Percentiles rank a stretch among this genome's conserved stretches.
These are phyloP conservation scores for Neonectria sp. DNA, from an alignment of 2,329 filamentous ascomycete genomes.

Conservation along the genomic window DNA sequence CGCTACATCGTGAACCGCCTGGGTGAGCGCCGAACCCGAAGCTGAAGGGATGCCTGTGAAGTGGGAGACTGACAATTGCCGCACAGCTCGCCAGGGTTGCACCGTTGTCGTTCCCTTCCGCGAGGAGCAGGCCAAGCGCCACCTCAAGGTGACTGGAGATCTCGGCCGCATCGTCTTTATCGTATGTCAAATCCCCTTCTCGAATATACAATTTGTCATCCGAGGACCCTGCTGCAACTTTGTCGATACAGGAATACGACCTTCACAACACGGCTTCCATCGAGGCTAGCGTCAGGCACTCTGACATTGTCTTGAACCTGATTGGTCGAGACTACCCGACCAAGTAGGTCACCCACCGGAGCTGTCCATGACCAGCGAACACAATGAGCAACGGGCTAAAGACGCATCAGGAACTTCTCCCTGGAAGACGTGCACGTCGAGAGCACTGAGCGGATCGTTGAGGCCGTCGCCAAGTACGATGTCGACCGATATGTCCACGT, in stretches of 20 bases:
- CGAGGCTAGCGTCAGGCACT: slow-evolving; percentile 96
- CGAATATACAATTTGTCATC: not conserved
- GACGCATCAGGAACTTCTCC: slow-evolving; percentile 85
- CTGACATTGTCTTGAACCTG: slow-evolving; percentile 97
- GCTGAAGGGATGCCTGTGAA: slow-evolving; percentile 7
- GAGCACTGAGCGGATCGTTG: slow-evolving; percentile 90
- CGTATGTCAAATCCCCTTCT: slow-evolving; percentile 62
- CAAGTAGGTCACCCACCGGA: slow-evolving; percentile 71
- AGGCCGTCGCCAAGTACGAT: slow-evolving; percentile 97
- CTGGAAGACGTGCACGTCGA: slow-evolving; percentile 95
- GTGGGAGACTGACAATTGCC: slow-evolving; percentile 39
- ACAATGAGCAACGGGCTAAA: slow-evolving; percentile 38
- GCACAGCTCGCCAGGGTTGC: slow-evolving; percentile 88
- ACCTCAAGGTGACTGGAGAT: slow-evolving; percentile 96
- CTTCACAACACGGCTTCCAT: slow-evolving; percentile 95
- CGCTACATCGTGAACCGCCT: slow-evolving; percentile 98
- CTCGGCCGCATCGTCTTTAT: slow-evolving; percentile 91
- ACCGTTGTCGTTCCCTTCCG: slow-evolving; percentile 94
- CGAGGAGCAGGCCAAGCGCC: slow-evolving; percentile 98
- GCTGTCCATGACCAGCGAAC: not conserved
- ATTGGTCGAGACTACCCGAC: slow-evolving; percentile 96
- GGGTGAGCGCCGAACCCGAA: slow-evolving; percentile 62
- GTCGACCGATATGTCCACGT: slow-evolving; percentile 97
- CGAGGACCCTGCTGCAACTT: slow-evolving; percentile 36
- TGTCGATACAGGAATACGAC: slow-evolving; percentile 82